Evolutionary conservation across 441 rosid genomes (phyloP), one percentile per base, ranked within the genome.

Genomic region (Pelargonium australe): DNA sequence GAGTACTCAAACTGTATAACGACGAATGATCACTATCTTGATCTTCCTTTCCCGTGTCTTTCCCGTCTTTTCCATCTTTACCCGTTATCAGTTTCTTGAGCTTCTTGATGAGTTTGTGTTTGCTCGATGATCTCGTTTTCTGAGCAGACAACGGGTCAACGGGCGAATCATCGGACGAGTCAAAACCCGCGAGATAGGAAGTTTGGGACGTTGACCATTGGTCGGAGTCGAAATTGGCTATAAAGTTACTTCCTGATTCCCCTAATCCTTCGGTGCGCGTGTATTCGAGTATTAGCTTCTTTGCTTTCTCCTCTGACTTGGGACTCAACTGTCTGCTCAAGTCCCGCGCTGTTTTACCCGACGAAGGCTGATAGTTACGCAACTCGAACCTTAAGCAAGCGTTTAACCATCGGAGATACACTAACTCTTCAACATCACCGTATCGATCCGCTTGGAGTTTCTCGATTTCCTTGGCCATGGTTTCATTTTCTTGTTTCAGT

Each of bases 331-430:
- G 83, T 71, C 77, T 87, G 74, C 95, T 85, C n/a, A 91, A 85
- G 82, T 94, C 97, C 68, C 96, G 82, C 23, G 98, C 87, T 5
- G 89, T 87, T 77, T 84, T 91, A 64, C 92, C 95, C 0, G 80
- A 4, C 0, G 80, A 81, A 3, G 89, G 86, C 67, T 87, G 81
- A 74, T 83, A 87, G 67, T 89, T 85, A 28, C 95, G 82, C 71
- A 94, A 77, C 83, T 94, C 97, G 14, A 85, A 82, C 37, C 98
- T 77, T 68, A 94, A 78, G 73, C 98, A 94, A 64, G 98, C 96
- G 17, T 94, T 94, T 60, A 94, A 68, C 98, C 98, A 94, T 58
- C 86, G 84, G 6, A 94, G 89, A 73, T 94, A 94, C 63, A 91
- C 96, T 7, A 89, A 40, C 76, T 91, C 84, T 72, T 91, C 97